phyloP scores from a whole-genome alignment of 306 rosid species.

The Cucumis hystrix region DNA sequence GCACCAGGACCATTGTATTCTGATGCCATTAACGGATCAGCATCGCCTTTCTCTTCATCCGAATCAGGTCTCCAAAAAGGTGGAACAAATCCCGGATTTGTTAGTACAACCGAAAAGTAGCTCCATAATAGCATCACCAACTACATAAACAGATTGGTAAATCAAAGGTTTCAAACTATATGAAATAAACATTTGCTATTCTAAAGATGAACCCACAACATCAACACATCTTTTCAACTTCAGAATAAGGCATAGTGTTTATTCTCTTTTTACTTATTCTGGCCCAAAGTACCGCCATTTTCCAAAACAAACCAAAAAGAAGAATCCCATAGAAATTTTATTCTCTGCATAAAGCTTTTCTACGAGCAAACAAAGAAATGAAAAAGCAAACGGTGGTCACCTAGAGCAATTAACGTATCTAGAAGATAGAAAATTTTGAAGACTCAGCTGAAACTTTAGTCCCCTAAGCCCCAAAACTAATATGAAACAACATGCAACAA shows the following conservation, averaged over 20 bases:
- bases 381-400: neutral
- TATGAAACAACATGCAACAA: neutral
- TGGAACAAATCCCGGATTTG: slow-evolving; percentile 61
- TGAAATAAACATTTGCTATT: neutral
- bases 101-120: slow-evolving; percentile 56
- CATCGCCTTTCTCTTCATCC: slow-evolving; percentile 44
- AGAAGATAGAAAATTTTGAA: neutral
- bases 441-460: neutral
- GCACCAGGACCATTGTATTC: slow-evolving; percentile 10
- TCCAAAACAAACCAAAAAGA: neutral
- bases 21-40: slow-evolving; percentile 31
- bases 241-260: neutral
- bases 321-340: neutral
- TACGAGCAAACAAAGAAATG: neutral
- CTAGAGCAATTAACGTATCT: neutral
- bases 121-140: slow-evolving; percentile 73
- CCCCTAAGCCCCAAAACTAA: neutral
- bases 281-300: neutral
- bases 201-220: neutral
- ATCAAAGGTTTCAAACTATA: neutral
- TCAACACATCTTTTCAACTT: neutral
- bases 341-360: neutral
- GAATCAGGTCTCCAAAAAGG: slow-evolving; percentile 45
- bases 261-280: neutral
- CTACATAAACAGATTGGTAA: slow-evolving; percentile 30